These are phyloP conservation scores for Fusarium sp. DNA, from an alignment of 2,329 filamentous ascomycete genomes.

Conservation along the genomic window DNA sequence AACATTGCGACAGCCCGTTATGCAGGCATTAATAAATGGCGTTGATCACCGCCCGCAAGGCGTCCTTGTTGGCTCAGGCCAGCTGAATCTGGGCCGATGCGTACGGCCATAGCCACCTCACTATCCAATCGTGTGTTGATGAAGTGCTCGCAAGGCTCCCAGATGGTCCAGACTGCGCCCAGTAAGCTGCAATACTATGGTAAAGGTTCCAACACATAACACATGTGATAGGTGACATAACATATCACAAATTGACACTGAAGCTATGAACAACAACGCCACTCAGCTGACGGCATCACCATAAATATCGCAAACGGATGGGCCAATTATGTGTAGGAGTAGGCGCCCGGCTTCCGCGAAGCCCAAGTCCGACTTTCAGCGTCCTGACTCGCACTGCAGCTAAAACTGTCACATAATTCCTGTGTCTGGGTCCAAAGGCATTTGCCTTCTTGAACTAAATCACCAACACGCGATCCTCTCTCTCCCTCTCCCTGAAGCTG, in stretches of 20 bases:
- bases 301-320: neutral
- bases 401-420: neutral
- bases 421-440: neutral
- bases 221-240: neutral
- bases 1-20: neutral
- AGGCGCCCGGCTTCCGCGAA: neutral
- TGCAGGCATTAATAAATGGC: neutral
- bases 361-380: neutral
- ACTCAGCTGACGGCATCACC: neutral
- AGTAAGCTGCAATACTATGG: neutral
- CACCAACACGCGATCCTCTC: no score
- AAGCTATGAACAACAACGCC: no score
- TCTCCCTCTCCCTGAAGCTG: neutral
- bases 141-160: neutral
- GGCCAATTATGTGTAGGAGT: neutral
- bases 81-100: neutral
- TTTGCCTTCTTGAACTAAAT: neutral
- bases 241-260: neutral
- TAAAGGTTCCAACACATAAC: neutral
- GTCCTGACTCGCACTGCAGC: neutral
- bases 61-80: neutral
- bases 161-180: neutral
- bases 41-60: neutral
- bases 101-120: neutral
- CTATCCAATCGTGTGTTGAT: neutral